Evolutionary conservation across 192 early-diverging fungal genomes (phyloP).

Genomic region (Spinellus fusiger): DNA sequence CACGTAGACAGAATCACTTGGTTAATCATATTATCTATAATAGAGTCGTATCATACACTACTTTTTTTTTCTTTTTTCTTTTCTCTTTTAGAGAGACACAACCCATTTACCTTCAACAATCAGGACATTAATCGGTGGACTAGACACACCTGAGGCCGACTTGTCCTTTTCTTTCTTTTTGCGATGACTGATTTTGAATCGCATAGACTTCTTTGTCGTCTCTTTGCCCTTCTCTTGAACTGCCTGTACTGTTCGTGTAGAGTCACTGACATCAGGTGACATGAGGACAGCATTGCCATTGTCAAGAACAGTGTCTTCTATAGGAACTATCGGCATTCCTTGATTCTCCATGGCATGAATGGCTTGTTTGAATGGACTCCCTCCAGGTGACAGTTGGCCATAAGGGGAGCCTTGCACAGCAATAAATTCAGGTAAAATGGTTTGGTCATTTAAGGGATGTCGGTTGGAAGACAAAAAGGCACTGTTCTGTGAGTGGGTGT

Average conservation of each 20-base stretch:
- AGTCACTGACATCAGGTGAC: not conserved
- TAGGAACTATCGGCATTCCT: no score
- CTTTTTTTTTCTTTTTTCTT: not conserved
- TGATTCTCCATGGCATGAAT: no score
- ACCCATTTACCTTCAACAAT: constrained; percentile 62
- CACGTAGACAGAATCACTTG: constrained; percentile 66
- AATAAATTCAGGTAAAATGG: not conserved
- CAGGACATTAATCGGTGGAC: constrained; percentile 67
- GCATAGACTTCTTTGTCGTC: not conserved
- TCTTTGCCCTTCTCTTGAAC: not conserved
- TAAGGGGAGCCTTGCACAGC: not conserved
- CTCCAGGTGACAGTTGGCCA: not conserved
- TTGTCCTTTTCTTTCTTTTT: constrained; percentile 11
- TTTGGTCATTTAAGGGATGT: not conserved
- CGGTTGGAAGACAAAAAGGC: not conserved
- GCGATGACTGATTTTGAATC: constrained; percentile 9
- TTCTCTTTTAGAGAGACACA: constrained; percentile 38
- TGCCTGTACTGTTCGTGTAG: not conserved
- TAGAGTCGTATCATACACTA: not conserved
- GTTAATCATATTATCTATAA: constrained; percentile 68
- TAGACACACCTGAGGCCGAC: constrained; percentile 25
- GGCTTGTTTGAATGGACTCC: no score
- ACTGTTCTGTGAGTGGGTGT: not conserved
- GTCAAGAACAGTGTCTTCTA: not conserved
- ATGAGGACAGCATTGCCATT: not conserved